Conservation (phyloP, 768 basidiomycete species). For the Psilocybe cubensis region DNA sequence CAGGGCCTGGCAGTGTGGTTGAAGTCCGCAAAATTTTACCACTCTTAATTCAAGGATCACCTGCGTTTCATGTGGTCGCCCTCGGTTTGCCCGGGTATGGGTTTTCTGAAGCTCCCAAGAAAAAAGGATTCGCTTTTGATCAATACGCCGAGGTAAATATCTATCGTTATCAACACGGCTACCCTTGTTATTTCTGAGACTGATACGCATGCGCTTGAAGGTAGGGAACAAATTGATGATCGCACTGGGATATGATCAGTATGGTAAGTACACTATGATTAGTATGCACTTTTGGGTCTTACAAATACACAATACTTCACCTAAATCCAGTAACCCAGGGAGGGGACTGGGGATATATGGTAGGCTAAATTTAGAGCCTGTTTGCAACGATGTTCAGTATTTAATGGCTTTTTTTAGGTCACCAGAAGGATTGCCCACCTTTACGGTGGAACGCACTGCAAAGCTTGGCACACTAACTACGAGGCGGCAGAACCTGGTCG, state of each 20-base stretch:
- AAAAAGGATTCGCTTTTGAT: constrained; percentile 49
- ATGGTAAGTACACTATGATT: constrained; percentile 34
- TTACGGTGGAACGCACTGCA: constrained; percentile 40
- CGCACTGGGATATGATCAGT: constrained; percentile 51
- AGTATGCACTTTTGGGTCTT: background rate
- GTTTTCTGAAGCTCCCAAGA: constrained; percentile 59
- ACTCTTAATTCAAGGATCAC: constrained; percentile 43
- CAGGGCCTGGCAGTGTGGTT: constrained; percentile 38
- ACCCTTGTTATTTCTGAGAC: constrained; percentile 51
- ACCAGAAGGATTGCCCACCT: constrained; percentile 25
- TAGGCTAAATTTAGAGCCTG: constrained; percentile 19
- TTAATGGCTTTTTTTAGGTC: constrained; percentile 23
- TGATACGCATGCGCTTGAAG: no score
- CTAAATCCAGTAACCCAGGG: constrained; percentile 48
- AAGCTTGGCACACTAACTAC: constrained; percentile 56
- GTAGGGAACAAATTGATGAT: constrained; percentile 51
- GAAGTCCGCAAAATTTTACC: constrained; percentile 63
- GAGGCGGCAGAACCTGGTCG: background rate
- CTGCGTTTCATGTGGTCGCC: constrained; percentile 65
- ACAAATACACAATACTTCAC: no score
- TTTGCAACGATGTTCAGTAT: no score
- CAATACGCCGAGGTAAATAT: constrained; percentile 53
- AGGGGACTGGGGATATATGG: constrained; percentile 50
- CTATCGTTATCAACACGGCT: no score
- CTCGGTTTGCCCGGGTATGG: constrained; percentile 63